phyloP scores from a whole-genome alignment of 345 rosid genomes.

The Salix suchowensis region DNA sequence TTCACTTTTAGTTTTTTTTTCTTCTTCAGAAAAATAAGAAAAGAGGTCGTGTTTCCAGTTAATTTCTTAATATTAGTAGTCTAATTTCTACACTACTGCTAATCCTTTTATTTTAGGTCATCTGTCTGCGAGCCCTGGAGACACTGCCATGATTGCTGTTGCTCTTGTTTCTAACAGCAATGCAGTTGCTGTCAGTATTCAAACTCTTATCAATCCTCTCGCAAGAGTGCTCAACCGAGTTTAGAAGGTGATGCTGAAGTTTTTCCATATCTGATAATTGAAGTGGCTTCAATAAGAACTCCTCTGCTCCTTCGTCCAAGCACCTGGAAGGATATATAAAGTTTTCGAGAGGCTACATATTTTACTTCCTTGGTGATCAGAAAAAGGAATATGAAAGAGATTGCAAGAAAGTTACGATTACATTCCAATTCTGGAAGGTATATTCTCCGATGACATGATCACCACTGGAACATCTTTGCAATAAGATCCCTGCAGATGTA shows the following conservation, averaged over 20 bases:
- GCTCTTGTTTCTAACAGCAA: background rate
- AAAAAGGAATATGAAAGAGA: background rate
- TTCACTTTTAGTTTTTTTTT: no score
- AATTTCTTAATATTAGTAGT: background rate
- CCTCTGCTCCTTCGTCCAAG: conserved; percentile 59
- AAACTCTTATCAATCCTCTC: background rate
- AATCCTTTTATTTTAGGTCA: conserved; percentile 37
- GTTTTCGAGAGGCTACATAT: background rate
- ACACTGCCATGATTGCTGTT: conserved; percentile 20
- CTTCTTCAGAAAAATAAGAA: background rate
- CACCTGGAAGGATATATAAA: conserved; percentile 29
- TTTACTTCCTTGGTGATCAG: background rate
- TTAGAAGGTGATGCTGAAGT: conserved; percentile 41
- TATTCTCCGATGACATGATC: conserved; percentile 84
- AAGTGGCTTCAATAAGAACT: conserved; percentile 53
- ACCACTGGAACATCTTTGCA: conserved; percentile 78
- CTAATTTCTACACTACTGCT: conserved; percentile 17
- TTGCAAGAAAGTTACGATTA: background rate
- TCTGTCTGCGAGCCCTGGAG: conserved; percentile 29
- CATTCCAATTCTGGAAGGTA: conserved; percentile 65
- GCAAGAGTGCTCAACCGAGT: conserved; percentile 24
- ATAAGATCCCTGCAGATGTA: conserved; percentile 43
- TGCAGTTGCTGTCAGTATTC: background rate
- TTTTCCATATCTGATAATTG: conserved; percentile 45
- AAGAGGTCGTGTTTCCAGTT: background rate